Base-by-base conservation (phyloP, 371 early-diverging fungal species). In the Parasitella parasitica region DNA sequence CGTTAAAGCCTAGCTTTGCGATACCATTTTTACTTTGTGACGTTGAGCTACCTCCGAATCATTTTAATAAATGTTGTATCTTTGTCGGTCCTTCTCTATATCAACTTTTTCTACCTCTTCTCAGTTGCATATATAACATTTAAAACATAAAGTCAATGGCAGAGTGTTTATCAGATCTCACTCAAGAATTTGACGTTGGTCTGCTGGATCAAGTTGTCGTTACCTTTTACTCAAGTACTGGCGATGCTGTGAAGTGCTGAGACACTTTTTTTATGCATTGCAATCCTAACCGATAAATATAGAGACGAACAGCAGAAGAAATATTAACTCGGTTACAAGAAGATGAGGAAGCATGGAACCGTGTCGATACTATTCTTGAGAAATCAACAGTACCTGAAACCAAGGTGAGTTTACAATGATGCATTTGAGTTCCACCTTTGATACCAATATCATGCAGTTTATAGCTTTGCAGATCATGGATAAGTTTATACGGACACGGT, bases 391-490 rank as follows among this genome's bases (percentile, higher is more conserved):
- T 85, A 15, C 65, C 89, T 46, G 87, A 95, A 71, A 90, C 97
- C 26, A 98, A 97, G 89, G 97, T 95, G 83, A 37, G 62, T 28
- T 43, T 43, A 7, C 6, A 43, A 20, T 20, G 22, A 9, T 12
- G 20, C 22, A 43, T 9, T 43, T 43, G 22, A 20, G 22, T 24
- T 22, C 46, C 20, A 24, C 46, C 5, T 24, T 20, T 8, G 32
- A 2, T 11, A 46, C 24, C 24, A 22, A 46, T 12, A 38, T 50
- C 1, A 22, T 8, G 12, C 3, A 99, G 95, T 97, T 92, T 70
- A 86, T 99, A 71, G 99, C 98, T 16, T 84, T 99, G 35, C 92
- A 94, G 67, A 90, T 99, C 22, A 79, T 99, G 52, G 99, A 99
- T 71, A 93, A 94, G 69, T 88, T 97, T 22, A 90, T 99, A 61